These are phyloP conservation scores for Gentiana straminea DNA, from an alignment of 257 asterid genomes.

Conservation along the genomic window DNA sequence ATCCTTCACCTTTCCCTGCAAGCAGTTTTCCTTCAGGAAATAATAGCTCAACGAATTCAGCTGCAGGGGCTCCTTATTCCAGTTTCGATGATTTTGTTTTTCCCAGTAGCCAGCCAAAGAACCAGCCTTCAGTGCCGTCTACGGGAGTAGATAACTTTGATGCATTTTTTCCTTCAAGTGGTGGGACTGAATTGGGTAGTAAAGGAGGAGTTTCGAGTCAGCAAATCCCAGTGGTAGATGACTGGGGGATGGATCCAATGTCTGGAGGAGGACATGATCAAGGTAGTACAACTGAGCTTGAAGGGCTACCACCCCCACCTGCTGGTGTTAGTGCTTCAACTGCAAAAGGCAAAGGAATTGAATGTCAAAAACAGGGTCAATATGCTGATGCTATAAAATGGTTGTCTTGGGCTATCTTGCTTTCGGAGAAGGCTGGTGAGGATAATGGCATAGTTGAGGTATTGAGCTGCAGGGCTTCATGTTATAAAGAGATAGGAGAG, in stretches of 20 bases:
- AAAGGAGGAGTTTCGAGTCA: slow-evolving; percentile 23
- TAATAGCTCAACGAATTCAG: slow-evolving; percentile 30
- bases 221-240: slow-evolving; percentile 43
- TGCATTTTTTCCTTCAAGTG: slow-evolving; percentile 32
- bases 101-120: slow-evolving; percentile 10
- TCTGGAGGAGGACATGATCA: slow-evolving; percentile 40
- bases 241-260: slow-evolving; percentile 56
- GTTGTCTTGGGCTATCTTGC: slow-evolving; percentile 62
- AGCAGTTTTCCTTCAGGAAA: slow-evolving; percentile 17
- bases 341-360: slow-evolving; percentile 58
- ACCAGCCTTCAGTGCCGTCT: slow-evolving; percentile 18
- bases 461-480: slow-evolving; percentile 67
- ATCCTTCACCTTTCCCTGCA: slow-evolving; percentile 28
- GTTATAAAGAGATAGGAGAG: slow-evolving; percentile 98
- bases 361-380: slow-evolving; percentile 80
- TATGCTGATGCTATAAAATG: slow-evolving; percentile 94
- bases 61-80: slow-evolving; percentile 13
- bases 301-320: slow-evolving; percentile 93
- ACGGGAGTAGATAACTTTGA: slow-evolving; percentile 39
- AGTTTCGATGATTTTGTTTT: slow-evolving; percentile 28
- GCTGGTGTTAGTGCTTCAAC: slow-evolving; percentile 59
- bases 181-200: slow-evolving; percentile 17
- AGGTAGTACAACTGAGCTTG: slow-evolving; percentile 71
- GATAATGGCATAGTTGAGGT: slow-evolving; percentile 28
- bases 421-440: slow-evolving; percentile 62